A percentile compares a stretch with the other conserved stretches of the same genome.
Conservation (phyloP, 768 basidiomycete species). For the Hericium coralloides region DNA sequence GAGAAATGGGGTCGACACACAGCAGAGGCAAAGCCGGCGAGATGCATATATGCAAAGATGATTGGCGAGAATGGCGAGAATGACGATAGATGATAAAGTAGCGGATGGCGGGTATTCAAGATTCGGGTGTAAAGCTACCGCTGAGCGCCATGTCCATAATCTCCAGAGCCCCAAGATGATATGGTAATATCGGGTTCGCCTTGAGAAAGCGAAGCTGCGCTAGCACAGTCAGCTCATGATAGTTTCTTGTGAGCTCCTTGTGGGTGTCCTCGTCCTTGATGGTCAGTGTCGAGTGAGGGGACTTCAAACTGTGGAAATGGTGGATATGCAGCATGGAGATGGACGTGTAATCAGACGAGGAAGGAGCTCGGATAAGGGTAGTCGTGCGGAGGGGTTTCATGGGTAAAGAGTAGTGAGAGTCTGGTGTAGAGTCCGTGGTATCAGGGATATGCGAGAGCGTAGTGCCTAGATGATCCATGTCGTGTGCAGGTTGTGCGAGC, state of each 20-base stretch:
- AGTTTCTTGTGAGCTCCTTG: constrained; percentile 58
- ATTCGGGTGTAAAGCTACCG: constrained; percentile 20
- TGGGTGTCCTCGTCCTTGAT: constrained; percentile 25
- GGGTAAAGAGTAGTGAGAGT: constrained; percentile 27
- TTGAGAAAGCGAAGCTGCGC: constrained; percentile 37
- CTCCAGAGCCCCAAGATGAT: constrained; percentile 68
- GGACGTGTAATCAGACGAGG: constrained; percentile 32
- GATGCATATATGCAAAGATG: neutral
- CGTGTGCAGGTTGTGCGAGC: neutral
- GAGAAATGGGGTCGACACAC: neutral
- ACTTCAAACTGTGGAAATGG: constrained; percentile 43
- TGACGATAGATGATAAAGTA: neutral
- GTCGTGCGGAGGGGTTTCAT: constrained; percentile 47
- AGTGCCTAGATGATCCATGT: neutral
- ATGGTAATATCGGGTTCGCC: constrained; percentile 49
- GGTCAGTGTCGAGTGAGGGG: constrained; percentile 29
- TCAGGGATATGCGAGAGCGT: constrained; percentile 24
- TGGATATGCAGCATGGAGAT: constrained; percentile 52
- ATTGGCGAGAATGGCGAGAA: neutral
- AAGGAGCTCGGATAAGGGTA: constrained; percentile 49
- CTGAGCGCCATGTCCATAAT: constrained; percentile 40
- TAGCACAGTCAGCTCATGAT: constrained; percentile 60
- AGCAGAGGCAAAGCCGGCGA: neutral
- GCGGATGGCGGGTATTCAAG: neutral
- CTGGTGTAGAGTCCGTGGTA: constrained; percentile 19